A percentile compares a stretch with the other conserved stretches of the same genome.
Evolutionary conservation across 2,329 filamentous ascomycete species (phyloP).

Genomic region (Mycosphaerella sp.): DNA sequence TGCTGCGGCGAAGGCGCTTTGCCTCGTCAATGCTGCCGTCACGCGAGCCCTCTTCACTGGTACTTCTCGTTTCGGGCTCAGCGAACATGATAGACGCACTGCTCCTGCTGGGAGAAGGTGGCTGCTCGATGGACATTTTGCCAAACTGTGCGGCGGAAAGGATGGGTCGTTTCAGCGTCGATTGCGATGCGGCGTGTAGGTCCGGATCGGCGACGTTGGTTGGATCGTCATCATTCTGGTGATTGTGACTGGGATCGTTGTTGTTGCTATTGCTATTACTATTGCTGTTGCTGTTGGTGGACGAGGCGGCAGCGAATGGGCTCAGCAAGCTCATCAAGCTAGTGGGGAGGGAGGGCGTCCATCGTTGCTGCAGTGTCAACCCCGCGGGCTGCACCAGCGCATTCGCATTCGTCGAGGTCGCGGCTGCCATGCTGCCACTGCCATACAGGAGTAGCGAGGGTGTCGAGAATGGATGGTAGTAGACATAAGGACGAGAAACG

Average conservation of each 20-base stretch:
- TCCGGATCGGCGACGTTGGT: neutral
- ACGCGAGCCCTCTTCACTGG: slow-evolving; percentile 27
- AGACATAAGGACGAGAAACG: too few relatives aligned
- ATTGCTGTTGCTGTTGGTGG: slow-evolving; percentile 4
- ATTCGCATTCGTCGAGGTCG: slow-evolving; percentile 13
- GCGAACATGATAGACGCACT: slow-evolving; percentile 30
- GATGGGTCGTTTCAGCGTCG: slow-evolving; percentile 16
- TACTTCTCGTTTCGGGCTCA: slow-evolving; percentile 31
- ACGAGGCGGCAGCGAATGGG: slow-evolving; percentile 24
- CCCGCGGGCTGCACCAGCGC: neutral
- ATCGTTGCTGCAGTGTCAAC: slow-evolving; percentile 21
- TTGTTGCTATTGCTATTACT: neutral
- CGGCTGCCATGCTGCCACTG: slow-evolving; percentile 6
- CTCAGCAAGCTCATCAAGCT: slow-evolving; percentile 28
- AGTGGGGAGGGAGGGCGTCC: slow-evolving; percentile 27
- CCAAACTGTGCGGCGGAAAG: slow-evolving; percentile 19
- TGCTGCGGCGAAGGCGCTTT: slow-evolving; percentile 25
- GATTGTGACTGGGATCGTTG: slow-evolving; percentile 2
- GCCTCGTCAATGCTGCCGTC: slow-evolving; percentile 30
- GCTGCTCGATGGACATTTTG: slow-evolving; percentile 6
- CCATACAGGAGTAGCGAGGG: neutral
- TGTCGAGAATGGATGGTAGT: neutral
- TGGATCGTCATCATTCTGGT: neutral
- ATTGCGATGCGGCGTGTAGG: slow-evolving; percentile 7
- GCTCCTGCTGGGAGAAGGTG: slow-evolving; percentile 28